phyloP scores from a whole-genome alignment of 2,329 filamentous ascomycete species.

The Eutypella sp. region DNA sequence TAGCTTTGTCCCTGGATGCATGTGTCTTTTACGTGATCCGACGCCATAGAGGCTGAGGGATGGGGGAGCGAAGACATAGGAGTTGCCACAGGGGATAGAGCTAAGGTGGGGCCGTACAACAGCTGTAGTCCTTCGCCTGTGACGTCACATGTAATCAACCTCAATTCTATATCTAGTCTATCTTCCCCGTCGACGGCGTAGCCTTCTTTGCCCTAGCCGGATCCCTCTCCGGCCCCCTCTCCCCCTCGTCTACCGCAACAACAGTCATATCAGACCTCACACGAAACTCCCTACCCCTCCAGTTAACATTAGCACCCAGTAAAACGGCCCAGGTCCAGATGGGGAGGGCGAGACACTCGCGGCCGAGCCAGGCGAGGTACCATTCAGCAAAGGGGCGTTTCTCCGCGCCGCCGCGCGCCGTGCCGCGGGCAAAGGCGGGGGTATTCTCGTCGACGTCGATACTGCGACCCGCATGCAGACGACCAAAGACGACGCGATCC shows the following conservation, averaged over 20 bases:
- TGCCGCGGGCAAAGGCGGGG: slow-evolving; percentile 63
- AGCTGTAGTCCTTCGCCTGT: too few relatives aligned
- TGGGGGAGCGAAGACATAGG: too few relatives aligned
- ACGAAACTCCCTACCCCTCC: slow-evolving; percentile 78
- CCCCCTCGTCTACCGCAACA: slow-evolving; percentile 32
- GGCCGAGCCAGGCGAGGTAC: slow-evolving; percentile 76
- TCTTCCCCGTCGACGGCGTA: neutral
- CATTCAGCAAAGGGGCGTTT: slow-evolving; percentile 62
- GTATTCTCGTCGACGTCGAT: slow-evolving; percentile 68
- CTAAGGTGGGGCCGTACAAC: too few relatives aligned
- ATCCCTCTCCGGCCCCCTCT: neutral
- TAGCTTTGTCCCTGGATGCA: too few relatives aligned
- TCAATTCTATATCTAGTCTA: neutral
- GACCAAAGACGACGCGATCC: slow-evolving; percentile 69
- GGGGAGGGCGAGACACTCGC: slow-evolving; percentile 77
- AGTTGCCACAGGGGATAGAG: too few relatives aligned
- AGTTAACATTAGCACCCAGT: slow-evolving; percentile 80
- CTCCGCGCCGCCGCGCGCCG: slow-evolving; percentile 33
- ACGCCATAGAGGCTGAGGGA: too few relatives aligned
- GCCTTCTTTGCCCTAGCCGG: neutral
- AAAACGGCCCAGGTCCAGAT: slow-evolving; percentile 89
- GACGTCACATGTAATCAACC: too few relatives aligned
- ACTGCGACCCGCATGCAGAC: slow-evolving; percentile 67
- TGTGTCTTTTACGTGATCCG: too few relatives aligned
- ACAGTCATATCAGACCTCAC: slow-evolving; percentile 85